Conservation (phyloP, 768 basidiomycete species). For the Podaxis sp. region DNA sequence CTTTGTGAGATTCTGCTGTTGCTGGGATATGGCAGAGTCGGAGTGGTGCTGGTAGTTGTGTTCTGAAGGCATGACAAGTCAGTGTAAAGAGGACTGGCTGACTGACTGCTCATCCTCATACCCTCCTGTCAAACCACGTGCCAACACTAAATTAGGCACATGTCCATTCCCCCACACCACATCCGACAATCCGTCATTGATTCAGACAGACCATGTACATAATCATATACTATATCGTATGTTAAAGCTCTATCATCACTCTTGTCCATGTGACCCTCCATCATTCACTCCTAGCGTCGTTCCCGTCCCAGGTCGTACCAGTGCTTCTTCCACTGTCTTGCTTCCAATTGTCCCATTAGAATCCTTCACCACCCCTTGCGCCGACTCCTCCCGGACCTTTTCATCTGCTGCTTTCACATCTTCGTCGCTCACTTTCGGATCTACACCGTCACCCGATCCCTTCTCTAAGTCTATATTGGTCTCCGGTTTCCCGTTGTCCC, state of each 20-base stretch:
- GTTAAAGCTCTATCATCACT: background rate
- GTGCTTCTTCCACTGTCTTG: conserved; percentile 2
- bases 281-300: conserved; percentile 1
- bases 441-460: background rate
- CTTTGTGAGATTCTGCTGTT: conserved; percentile 8
- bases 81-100: conserved; percentile 10
- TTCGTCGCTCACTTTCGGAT: background rate
- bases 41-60: conserved; percentile 22
- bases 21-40: background rate
- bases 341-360: background rate
- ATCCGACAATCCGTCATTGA: background rate
- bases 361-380: background rate
- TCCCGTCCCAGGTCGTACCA: background rate
- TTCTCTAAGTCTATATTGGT: conserved; percentile 18
- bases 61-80: conserved; percentile 48
- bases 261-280: background rate
- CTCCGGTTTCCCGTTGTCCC: conserved; percentile 9
- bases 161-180: background rate
- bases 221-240: background rate
- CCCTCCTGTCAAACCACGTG: conserved; percentile 10
- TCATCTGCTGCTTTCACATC: background rate
- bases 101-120: background rate
- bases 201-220: background rate
- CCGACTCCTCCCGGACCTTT: background rate
- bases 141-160: background rate